Evolutionary conservation across 2,329 filamentous ascomycete genomes (phyloP), one percentile per base, ranked within the genome.

Genomic region (Pezizomycotina sp.): DNA sequence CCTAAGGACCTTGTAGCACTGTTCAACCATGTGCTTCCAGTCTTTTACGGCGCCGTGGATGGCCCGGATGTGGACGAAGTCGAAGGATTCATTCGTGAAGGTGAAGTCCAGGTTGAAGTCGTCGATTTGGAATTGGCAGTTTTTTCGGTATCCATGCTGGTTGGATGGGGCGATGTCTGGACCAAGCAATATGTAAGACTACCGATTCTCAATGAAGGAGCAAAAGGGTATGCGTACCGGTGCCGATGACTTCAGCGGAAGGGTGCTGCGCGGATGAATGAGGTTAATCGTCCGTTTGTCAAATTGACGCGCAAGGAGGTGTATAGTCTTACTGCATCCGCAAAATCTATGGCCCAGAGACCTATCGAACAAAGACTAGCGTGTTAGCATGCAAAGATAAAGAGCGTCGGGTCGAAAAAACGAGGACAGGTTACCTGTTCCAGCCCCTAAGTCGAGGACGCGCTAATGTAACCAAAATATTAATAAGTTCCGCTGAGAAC

Each of bases 341-440:
- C 42, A 35, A 49, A 47, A 18, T 53, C 52, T 43, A 54, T 53
- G 25, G 50, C 50, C 52, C 52, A 55, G 43, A 53, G 48, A 4
- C 52, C 49, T 50, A 27, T 6, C 16, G 8, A 24, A 7, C 21
- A 8, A 7, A 35, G n/a, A n/a, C n/a, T n/a, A n/a, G n/a, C n/a
- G n/a, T n/a, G n/a, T n/a, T n/a, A n/a, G n/a, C n/a, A n/a, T n/a
- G n/a, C n/a, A 47, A 25, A 22, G 20, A 8, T 19, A n/a, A 13
- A 32, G 22, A 37, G 34, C 28, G 12, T 6, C 18, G 10, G 27
- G 22, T 12, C 27, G 8, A 20, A 16, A 6, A 9, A 34, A 18
- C 3, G 19, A 9, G 34, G 7, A 45, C 20, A 49, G 47, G n/a
- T n/a, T n/a, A n/a, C n/a, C 51, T 33, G 51, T 53, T n/a, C 50